Base-by-base conservation (phyloP, 1,284 basidiomycete genomes). In the Inonotus obliquus region DNA sequence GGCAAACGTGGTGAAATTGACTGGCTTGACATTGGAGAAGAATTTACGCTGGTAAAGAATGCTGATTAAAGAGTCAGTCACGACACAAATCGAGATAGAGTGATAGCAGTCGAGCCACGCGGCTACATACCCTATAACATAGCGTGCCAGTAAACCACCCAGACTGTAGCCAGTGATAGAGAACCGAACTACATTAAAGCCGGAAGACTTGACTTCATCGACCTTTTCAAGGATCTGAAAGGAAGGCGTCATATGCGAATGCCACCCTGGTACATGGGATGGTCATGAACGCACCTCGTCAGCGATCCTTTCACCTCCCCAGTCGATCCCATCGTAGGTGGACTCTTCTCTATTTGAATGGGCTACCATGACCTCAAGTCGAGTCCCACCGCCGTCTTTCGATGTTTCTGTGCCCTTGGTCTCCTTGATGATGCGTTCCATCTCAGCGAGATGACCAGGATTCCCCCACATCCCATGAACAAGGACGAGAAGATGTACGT, bases 401-500 rank as follows among this genome's bases (percentile, higher is more conserved):
- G 64, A 61, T 17, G 58, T 60, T 5, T 64, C 52, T 19, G 63
- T 63, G 11, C 71, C 69, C 21, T 72, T 75, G 38, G 68, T 72
- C 65, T 81, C 76, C 25, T 71, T 69, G 25, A 80, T 75, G n/a
- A 78, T 75, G 51, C 78, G 75, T 54, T 75, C 69, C 70, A 81
- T 73, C 64, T 77, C 74, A 0, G 73, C 71, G 11, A 86, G 75
- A 69, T 88, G 80, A 45, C 60, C 56, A 0, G 90, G 85, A 66
- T 85, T 81, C 1, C 92, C 91, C 91, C 91, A 94, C 84, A 94
- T 90, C 39, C 92, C 92, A 68, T 93, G 91, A 45, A 91, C 81
- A 61, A 91, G 79, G 29, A 92, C 85, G 17, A 88, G 77, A 11
- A 90, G 78, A 67, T 89, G 88, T 14, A 62, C 45, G 32, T 62